phyloP scores from a whole-genome alignment of 768 basidiomycete species.

The Dacryopinax primogenitus region DNA sequence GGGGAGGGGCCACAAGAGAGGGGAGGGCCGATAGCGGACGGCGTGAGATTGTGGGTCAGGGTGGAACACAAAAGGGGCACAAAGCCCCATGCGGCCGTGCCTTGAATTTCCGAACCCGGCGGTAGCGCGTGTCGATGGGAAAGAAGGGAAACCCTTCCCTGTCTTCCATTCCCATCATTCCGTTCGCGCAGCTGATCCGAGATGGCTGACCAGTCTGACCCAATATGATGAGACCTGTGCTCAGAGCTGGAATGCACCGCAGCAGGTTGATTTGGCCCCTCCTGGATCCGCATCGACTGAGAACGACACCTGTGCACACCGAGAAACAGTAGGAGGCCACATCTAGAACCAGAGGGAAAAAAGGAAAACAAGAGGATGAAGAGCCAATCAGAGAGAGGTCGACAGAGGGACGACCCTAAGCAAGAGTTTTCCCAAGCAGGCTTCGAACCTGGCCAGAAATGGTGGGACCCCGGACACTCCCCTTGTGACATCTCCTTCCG shows the following conservation, averaged over 20 bases:
- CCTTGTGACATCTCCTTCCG: background rate
- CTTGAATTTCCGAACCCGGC: background rate
- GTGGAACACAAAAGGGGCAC: background rate
- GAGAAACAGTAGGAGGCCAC: background rate
- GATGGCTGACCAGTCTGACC: background rate
- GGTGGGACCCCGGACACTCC: background rate
- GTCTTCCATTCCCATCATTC: conserved; percentile 3
- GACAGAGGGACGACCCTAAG: background rate
- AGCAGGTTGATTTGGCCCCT: background rate
- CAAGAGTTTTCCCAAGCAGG: background rate
- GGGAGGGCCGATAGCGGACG: background rate
- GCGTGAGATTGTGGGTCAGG: background rate
- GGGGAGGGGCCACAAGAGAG: background rate
- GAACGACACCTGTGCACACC: background rate
- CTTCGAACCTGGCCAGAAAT: background rate
- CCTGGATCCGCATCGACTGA: conserved; percentile 3
- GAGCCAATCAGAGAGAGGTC: background rate
- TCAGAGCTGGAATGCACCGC: background rate
- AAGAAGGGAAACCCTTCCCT: too few relatives aligned
- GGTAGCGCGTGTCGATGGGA: background rate
- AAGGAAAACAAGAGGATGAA: background rate
- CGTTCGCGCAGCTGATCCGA: conserved; percentile 4
- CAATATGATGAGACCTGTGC: background rate
- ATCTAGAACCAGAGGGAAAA: background rate
- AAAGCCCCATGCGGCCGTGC: background rate